phyloP scores from a whole-genome alignment of 257 asterid species.

The Cruciata laevipes region DNA sequence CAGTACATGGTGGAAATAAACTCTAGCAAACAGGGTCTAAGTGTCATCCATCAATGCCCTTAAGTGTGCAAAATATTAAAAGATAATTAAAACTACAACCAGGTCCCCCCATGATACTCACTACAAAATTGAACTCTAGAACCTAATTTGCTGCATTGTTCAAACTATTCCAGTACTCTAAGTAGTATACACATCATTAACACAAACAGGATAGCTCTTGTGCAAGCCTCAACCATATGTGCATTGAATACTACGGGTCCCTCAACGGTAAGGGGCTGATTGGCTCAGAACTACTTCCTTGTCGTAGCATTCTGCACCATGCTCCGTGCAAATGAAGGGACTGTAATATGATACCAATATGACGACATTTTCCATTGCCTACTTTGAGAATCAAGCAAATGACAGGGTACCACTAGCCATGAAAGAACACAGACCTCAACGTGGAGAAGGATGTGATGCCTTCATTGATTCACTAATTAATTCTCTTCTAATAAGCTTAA shows the following conservation, averaged over 20 bases:
- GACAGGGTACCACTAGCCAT: neutral
- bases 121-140: neutral
- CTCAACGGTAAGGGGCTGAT: neutral
- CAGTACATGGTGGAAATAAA: no score
- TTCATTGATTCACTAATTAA: constrained; percentile 63
- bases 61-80: neutral
- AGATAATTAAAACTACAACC: neutral
- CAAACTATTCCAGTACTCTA: neutral
- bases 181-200: constrained; percentile 5
- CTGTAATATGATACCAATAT: neutral
- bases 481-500: constrained; percentile 72
- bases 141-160: neutral
- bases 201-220: neutral
- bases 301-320: neutral
- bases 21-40: no score
- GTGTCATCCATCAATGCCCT: no score
- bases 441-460: constrained; percentile 18
- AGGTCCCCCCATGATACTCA: neutral
- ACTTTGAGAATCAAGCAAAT: neutral
- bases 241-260: no score
- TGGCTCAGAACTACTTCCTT: neutral
- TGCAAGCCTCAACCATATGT: neutral
- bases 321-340: neutral
- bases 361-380: neutral
- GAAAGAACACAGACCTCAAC: constrained; percentile 12